A percentile compares a stretch with the other conserved stretches of the same genome.
Evolutionary conservation across 768 basidiomycete species (phyloP).

Genomic region (Lyophyllum decastes): DNA sequence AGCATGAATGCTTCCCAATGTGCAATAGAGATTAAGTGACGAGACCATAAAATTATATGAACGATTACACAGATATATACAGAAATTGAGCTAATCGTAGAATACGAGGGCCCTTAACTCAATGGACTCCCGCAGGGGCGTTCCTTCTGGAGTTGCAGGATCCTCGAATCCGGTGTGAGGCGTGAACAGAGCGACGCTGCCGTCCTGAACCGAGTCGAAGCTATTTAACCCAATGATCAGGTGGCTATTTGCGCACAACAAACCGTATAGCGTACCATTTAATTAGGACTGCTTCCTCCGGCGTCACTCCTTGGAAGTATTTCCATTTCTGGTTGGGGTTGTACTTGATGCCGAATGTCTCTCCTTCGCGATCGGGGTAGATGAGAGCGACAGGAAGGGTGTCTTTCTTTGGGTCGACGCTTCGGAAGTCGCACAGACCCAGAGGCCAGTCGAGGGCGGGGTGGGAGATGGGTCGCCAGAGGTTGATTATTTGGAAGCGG

Average conservation of each 20-base stretch:
- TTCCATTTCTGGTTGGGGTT: constrained; percentile 53
- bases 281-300: constrained; percentile 51
- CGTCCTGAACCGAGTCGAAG: constrained; percentile 36
- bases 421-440: constrained; percentile 43
- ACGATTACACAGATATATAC: not conserved
- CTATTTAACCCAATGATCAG: constrained; percentile 1
- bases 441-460: constrained; percentile 52
- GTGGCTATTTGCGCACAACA: not conserved
- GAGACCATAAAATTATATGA: not conserved
- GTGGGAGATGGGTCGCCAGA: constrained; percentile 58
- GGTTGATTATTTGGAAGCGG: constrained; percentile 52
- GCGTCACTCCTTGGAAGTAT: constrained; percentile 44
- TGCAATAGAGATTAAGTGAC: not conserved
- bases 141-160: constrained; percentile 48
- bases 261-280: constrained; percentile 42
- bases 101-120: constrained; percentile 67
- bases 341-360: constrained; percentile 47
- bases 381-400: constrained; percentile 43
- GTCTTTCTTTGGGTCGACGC: constrained; percentile 37
- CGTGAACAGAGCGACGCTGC: constrained; percentile 53
- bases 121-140: constrained; percentile 56
- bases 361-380: constrained; percentile 52
- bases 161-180: constrained; percentile 68
- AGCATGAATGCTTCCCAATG: not conserved
- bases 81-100: constrained; percentile 39